Base-by-base conservation (phyloP, 2,329 filamentous ascomycete species). In the Botrytis squamosa region DNA sequence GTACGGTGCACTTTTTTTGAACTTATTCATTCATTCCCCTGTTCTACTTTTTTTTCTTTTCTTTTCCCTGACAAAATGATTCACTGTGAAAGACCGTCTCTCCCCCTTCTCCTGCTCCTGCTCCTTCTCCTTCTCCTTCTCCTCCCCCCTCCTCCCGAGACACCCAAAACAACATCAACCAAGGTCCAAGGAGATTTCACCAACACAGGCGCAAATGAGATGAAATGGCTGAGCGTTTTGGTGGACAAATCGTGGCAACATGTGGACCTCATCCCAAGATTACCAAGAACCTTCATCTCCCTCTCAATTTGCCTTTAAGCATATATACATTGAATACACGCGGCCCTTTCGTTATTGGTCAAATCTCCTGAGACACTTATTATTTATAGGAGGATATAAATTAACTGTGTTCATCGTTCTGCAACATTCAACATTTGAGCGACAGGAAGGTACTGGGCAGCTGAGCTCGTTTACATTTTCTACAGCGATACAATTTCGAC, bases 191-290 rank as follows among this genome's bases (percentile, higher is more conserved):
- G n/a, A 33, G 40, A 55, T 55, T 68, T 25, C 46, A 40, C 46
- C 52, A 62, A n/a, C 59, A 40, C 22, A 40, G n/a, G n/a, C 20
- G 62, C 14, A 67, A 55, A 66, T 52, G 44, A 67, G 64, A 52
- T 52, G 14, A 55, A 40, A 68, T 67, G 46, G 46, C 46, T 67
- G 65, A 55, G 33, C 65, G 14, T 67, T 14, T 67, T 14, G 65
- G 14, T 67, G 65, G 46, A 20, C 65, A 38, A 38, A 46, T 65
- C 40, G 63, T 52, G 64, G 44, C 64, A 67, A 40, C 33, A 68
- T 68, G 65, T 68, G 65, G 65, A 68, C 55, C 65, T 55, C 52
- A n/a, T 55, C 65, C 65, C 65, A 68, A 68, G 46, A 68, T 68
- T 68, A 68, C 46, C 46, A 68, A 68, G 65, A 55, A 55, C 46